Evolutionary conservation across 257 asterid genomes (phyloP).

Genomic region (Solanum arcanum): DNA sequence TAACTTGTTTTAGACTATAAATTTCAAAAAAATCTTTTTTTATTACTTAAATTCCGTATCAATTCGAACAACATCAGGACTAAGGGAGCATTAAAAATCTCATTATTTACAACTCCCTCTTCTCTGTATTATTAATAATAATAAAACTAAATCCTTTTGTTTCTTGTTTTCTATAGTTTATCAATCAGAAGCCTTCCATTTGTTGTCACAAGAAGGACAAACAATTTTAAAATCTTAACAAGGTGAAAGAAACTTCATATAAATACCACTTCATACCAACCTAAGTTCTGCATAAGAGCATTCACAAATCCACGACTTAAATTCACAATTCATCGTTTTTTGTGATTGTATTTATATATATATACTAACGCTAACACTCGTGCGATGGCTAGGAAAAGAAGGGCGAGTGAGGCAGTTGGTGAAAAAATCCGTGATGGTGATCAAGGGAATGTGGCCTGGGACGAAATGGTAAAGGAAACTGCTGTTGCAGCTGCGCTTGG

Average conservation of each 20-base stretch:
- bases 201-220: background rate
- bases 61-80: background rate
- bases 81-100: background rate
- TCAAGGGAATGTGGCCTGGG: slow-evolving; percentile 19
- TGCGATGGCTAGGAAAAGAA: slow-evolving; percentile 60
- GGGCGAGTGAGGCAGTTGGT: slow-evolving; percentile 16
- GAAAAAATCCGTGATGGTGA: background rate
- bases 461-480: slow-evolving; percentile 40
- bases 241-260: background rate
- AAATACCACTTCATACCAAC: background rate
- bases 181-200: background rate
- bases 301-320: background rate
- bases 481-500: slow-evolving; percentile 21
- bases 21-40: too few relatives aligned
- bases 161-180: background rate
- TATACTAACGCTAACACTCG: background rate
- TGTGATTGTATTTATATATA: background rate
- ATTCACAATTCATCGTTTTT: background rate
- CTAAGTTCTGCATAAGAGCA: background rate
- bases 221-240: background rate
- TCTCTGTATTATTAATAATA: background rate
- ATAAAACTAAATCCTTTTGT: background rate
- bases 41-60: background rate
- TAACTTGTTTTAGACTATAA: too few relatives aligned
- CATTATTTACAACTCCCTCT: background rate